These are phyloP conservation scores for Stagonosporopsis rhizophila DNA, from an alignment of 2,329 filamentous ascomycete species.

Conservation along the genomic window DNA sequence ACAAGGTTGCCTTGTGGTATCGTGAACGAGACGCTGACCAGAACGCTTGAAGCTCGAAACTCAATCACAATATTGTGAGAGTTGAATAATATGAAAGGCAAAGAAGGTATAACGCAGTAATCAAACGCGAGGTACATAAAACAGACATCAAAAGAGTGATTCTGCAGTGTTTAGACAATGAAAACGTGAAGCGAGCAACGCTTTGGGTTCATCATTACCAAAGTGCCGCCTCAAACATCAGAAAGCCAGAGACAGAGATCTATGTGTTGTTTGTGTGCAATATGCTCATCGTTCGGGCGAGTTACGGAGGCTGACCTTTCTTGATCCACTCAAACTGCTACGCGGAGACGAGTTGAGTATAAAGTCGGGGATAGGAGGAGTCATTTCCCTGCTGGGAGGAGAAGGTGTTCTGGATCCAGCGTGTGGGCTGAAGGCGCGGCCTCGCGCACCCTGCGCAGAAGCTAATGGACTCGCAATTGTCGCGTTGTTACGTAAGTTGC, in stretches of 20 bases:
- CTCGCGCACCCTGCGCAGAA: slow-evolving; percentile 35
- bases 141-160: background rate
- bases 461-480: slow-evolving; percentile 34
- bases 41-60: slow-evolving; percentile 20
- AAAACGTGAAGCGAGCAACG: slow-evolving; percentile 5
- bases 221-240: slow-evolving; percentile 6
- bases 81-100: slow-evolving; percentile 7
- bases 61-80: slow-evolving; percentile 16
- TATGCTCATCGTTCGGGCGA: slow-evolving; percentile 29
- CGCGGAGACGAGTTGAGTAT: slow-evolving; percentile 51
- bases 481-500: slow-evolving; percentile 28
- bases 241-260: background rate
- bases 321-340: slow-evolving; percentile 45
- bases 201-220: slow-evolving; percentile 12
- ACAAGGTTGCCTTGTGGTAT: slow-evolving; percentile 15
- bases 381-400: slow-evolving; percentile 49
- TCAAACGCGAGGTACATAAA: slow-evolving; percentile 7
- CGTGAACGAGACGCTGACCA: slow-evolving; percentile 16
- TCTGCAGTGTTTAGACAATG: slow-evolving; percentile 2
- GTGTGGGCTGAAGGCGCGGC: slow-evolving; percentile 27
- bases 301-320: slow-evolving; percentile 39
- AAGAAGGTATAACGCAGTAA: slow-evolving; percentile 13
- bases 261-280: background rate
- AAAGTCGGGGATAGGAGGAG: slow-evolving; percentile 54
- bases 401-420: slow-evolving; percentile 40